A percentile compares a stretch with the other conserved stretches of the same genome.
phyloP scores from a whole-genome alignment of 2,329 filamentous ascomycete species.

The Penicillium sp. region DNA sequence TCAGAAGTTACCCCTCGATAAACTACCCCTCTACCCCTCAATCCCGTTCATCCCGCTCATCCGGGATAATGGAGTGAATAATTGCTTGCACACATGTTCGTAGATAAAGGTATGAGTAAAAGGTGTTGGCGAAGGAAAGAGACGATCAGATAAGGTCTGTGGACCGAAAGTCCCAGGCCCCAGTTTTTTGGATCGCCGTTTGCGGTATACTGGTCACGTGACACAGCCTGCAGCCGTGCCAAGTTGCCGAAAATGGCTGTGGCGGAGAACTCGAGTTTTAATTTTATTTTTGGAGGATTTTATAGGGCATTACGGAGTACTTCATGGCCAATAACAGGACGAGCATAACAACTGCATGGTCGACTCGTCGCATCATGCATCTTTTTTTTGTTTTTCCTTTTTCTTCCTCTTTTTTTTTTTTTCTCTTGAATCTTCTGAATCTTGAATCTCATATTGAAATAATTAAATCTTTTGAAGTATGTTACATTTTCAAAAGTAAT shows the following conservation, averaged over 20 bases:
- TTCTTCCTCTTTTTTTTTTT: not conserved
- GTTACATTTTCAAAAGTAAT: slow-evolving; percentile 7
- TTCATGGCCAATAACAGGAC: not conserved
- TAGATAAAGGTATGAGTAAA: slow-evolving; percentile 14
- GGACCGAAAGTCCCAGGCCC: not conserved
- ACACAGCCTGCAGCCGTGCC: not conserved
- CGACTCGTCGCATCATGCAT: slow-evolving; percentile 11
- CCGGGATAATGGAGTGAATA: slow-evolving; percentile 1
- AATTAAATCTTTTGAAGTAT: too few relatives aligned
- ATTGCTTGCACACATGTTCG: not conserved
- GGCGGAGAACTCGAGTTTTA: slow-evolving; percentile 9
- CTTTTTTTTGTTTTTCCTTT: not conserved
- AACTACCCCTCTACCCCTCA: slow-evolving; percentile 4
- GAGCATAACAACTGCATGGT: not conserved
- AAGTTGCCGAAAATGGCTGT: slow-evolving; percentile 13
- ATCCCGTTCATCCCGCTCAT: too few relatives aligned
- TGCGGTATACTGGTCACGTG: slow-evolving; percentile 19
- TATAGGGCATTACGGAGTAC: not conserved
- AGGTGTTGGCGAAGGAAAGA: slow-evolving; percentile 4
- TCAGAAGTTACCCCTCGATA: not conserved
- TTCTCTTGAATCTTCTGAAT: too few relatives aligned
- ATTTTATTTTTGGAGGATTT: not conserved
- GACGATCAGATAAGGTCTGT: slow-evolving; percentile 14
- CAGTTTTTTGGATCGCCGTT: slow-evolving; percentile 6
- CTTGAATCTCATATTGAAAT: too few relatives aligned